Conservation (phyloP, 345 rosid genomes). For the Aegle marmelos region DNA sequence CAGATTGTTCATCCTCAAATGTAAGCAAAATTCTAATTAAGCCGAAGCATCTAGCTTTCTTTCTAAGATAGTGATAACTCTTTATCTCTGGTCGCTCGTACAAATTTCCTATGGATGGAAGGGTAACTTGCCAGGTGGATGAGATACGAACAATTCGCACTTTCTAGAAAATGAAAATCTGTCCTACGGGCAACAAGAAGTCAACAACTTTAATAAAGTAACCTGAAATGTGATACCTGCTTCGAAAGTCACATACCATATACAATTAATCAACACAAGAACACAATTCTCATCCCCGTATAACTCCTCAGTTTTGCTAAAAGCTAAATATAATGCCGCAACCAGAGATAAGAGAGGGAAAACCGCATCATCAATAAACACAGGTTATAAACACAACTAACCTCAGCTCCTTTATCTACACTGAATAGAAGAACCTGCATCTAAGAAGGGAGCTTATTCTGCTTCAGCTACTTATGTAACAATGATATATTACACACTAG, state of each 20-base stretch:
- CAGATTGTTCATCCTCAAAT: background rate
- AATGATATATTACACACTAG: slow-evolving; percentile 8
- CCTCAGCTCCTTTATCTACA: background rate
- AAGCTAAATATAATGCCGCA: background rate
- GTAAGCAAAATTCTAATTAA: background rate
- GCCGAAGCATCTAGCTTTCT: background rate
- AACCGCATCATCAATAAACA: background rate
- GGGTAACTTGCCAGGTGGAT: background rate
- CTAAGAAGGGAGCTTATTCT: background rate
- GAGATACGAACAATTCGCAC: background rate
- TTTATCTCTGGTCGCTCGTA: background rate
- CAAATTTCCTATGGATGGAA: background rate
- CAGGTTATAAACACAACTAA: background rate
- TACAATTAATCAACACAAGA: background rate
- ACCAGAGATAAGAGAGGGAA: background rate
- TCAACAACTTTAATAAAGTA: background rate
- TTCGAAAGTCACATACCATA: background rate
- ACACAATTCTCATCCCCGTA: background rate
- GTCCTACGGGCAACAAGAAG: background rate
- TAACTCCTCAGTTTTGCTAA: background rate
- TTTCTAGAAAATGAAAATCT: background rate
- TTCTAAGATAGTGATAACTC: background rate
- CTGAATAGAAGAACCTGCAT: background rate
- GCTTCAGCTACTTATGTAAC: background rate
- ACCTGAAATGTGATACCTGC: background rate